phyloP scores from a whole-genome alignment of 2,329 filamentous ascomycete genomes.

The Davidsoniella neocaledoniae region DNA sequence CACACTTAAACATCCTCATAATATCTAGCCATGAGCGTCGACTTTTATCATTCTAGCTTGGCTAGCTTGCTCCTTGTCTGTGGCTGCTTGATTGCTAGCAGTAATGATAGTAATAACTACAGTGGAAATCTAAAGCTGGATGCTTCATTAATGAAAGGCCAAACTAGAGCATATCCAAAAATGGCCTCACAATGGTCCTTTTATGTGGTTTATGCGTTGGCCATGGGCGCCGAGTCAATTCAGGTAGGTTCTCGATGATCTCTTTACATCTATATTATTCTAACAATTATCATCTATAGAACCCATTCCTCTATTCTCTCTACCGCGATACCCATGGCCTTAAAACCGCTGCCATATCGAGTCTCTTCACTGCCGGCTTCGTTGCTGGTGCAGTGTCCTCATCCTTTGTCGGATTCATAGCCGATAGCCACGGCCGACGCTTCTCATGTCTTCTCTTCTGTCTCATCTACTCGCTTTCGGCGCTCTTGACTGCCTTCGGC shows the following conservation, averaged over 20 bases:
- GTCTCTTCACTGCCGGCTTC: constrained; percentile 28
- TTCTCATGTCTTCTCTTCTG: constrained; percentile 39
- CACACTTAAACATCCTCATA: not conserved
- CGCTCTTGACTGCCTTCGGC: constrained; percentile 22
- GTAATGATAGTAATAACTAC: not conserved
- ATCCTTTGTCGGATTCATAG: constrained; percentile 29
- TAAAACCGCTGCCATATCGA: constrained; percentile 19
- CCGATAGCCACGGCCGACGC: constrained; percentile 33
- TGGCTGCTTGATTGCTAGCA: constrained; percentile 14
- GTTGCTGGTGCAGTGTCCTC: constrained; percentile 27
- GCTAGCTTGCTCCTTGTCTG: constrained; percentile 20
- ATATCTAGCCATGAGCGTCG: constrained; percentile 14
- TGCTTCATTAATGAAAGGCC: not conserved
- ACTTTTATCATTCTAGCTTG: constrained; percentile 22
- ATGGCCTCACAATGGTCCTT: constrained; percentile 19
- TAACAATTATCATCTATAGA: constrained; percentile 13
- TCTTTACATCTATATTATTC: not conserved
- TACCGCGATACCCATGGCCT: constrained; percentile 21
- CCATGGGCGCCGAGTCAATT: constrained; percentile 35
- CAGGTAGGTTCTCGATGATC: constrained; percentile 20
- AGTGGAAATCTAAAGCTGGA: not conserved
- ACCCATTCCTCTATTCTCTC: constrained; percentile 22
- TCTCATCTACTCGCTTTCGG: constrained; percentile 33
- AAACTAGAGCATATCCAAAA: not conserved
- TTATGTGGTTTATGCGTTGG: constrained; percentile 28